Conservation (phyloP, 768 basidiomycete genomes). For the Gloeopeniophorella convolvens region DNA sequence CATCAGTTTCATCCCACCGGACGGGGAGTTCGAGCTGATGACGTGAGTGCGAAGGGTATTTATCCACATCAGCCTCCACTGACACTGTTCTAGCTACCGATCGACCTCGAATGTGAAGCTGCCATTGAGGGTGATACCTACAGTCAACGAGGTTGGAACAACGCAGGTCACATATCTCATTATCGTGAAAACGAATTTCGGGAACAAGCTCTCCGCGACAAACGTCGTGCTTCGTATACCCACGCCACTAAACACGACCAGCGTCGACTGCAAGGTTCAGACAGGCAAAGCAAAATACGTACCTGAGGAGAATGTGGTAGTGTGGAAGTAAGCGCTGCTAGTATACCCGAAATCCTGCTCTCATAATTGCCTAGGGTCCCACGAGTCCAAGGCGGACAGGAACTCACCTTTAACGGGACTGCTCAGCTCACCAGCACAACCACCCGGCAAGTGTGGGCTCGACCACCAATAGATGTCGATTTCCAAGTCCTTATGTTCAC, state of each 20-base stretch:
- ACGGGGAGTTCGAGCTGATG: conserved; percentile 99
- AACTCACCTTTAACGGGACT: conserved; percentile 76
- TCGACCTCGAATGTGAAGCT: conserved; percentile 95
- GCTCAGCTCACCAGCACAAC: conserved; percentile 87
- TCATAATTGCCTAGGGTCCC: conserved; percentile 59
- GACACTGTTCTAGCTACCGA: conserved; percentile 61
- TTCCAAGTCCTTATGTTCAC: conserved; percentile 99
- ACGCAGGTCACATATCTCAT: conserved; percentile 87
- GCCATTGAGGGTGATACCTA: conserved; percentile 83
- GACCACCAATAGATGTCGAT: conserved; percentile 96
- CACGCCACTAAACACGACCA: conserved; percentile 91
- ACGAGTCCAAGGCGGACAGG: conserved; percentile 87
- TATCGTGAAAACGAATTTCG: conserved; percentile 83
- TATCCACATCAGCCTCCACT: conserved; percentile 1
- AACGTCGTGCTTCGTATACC: conserved; percentile 92
- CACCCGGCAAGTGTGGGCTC: conserved; percentile 90
- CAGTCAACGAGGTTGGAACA: conserved; percentile 90
- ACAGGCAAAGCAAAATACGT: conserved; percentile 96
- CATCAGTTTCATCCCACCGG: conserved; percentile 96
- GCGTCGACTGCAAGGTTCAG: conserved; percentile 85
- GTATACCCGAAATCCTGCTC: neutral
- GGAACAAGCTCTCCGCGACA: conserved; percentile 86
- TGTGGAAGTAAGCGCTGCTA: conserved; percentile 82
- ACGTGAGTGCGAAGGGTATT: conserved; percentile 41
- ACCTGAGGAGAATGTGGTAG: conserved; percentile 90